Conservation (phyloP, 225 moss, liverwort and hornwort genomes). For the Pseudisothecium myosuroides region DNA sequence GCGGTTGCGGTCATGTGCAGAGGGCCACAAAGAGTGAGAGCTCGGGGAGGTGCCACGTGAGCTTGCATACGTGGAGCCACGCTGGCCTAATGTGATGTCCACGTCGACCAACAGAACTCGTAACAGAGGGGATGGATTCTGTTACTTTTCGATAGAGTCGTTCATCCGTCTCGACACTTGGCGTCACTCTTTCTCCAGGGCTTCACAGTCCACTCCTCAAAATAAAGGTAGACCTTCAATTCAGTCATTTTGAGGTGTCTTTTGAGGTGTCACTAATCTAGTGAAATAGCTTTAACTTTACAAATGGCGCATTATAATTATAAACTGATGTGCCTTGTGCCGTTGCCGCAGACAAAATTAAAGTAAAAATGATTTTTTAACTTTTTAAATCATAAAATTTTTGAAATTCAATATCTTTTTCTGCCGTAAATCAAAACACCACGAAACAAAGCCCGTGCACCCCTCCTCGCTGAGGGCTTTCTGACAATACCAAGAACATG, state of each 20-base stretch:
- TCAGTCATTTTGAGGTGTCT: background rate
- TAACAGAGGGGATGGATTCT: background rate
- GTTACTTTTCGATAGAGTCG: background rate
- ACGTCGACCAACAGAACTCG: background rate
- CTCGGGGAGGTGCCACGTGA: slow-evolving; percentile 11
- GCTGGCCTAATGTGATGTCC: slow-evolving; percentile 5
- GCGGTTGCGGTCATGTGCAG: background rate
- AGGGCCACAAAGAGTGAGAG: slow-evolving; percentile 29
- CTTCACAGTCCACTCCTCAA: background rate
- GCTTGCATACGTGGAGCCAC: slow-evolving; percentile 11
- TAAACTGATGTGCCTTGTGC: too few species aligned
- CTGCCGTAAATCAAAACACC: too few species aligned
- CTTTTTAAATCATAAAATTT: too few species aligned
- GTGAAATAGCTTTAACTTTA: background rate
- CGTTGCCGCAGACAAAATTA: too few species aligned
- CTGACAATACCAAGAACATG: too few species aligned
- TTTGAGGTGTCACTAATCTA: background rate
- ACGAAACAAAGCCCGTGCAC: too few species aligned
- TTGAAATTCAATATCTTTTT: too few species aligned
- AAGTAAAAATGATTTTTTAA: too few species aligned
- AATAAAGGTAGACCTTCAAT: background rate
- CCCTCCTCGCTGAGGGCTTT: too few species aligned
- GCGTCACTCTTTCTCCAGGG: background rate
- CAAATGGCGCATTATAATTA: background rate
- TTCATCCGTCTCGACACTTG: background rate